phyloP scores from a whole-genome alignment of 2,329 filamentous ascomycete species.

The Beauveria rudraprayagi region DNA sequence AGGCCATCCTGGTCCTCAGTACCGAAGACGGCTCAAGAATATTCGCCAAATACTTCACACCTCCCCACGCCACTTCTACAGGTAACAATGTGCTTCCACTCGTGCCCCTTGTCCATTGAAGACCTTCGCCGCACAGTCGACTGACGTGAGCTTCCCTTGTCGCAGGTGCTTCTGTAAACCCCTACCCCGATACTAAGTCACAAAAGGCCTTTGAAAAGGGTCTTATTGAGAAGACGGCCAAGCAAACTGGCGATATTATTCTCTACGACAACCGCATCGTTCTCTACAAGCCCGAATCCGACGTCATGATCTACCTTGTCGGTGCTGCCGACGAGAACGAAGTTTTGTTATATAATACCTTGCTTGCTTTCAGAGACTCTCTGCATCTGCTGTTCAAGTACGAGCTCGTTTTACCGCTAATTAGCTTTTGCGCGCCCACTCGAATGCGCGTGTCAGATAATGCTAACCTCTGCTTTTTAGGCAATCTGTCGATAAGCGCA shows the following conservation, averaged over 20 bases:
- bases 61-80: conserved; percentile 43
- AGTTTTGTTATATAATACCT: conserved; percentile 89
- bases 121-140: not conserved
- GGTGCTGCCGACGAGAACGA: conserved; percentile 92
- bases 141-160: conserved; percentile 10
- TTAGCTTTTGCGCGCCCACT: not conserved
- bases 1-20: conserved; percentile 70
- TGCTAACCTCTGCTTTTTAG: conserved; percentile 35
- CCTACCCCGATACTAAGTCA: conserved; percentile 82
- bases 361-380: conserved; percentile 83
- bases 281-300: conserved; percentile 95
- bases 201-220: conserved; percentile 98
- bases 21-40: conserved; percentile 85
- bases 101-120: conserved; percentile 16
- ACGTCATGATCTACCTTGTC: conserved; percentile 93
- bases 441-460: not conserved
- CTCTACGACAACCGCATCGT: conserved; percentile 95
- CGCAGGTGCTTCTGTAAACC: conserved; percentile 49
- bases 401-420: conserved; percentile 18
- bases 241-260: conserved; percentile 92
- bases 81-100: conserved; percentile 21
- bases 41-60: conserved; percentile 85
- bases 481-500: conserved; percentile 94
- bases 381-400: conserved; percentile 90
- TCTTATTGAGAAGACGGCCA: conserved; percentile 88